Percentiles rank a stretch among this genome's conserved stretches.
These are phyloP conservation scores for Penicillium sp. DNA, from an alignment of 2,329 filamentous ascomycete species.

Conservation along the genomic window DNA sequence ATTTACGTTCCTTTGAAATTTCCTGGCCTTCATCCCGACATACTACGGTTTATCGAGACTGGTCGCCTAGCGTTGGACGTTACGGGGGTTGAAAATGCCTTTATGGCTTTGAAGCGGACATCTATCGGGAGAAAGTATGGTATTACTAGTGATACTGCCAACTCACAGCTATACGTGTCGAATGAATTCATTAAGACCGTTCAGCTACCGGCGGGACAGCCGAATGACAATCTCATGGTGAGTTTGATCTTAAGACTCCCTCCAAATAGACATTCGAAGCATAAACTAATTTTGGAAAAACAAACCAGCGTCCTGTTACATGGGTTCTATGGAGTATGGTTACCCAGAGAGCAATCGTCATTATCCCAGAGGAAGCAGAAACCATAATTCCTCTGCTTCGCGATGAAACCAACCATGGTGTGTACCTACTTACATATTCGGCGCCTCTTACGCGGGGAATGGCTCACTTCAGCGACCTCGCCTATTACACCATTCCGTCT, in stretches of 20 bases:
- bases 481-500: conserved; percentile 51
- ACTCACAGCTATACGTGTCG: conserved; percentile 37
- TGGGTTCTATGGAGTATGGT: conserved; percentile 49
- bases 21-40: conserved; percentile 45
- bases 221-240: conserved; percentile 41
- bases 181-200: conserved; percentile 50
- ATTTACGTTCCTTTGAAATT: conserved; percentile 41
- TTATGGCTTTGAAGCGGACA: neutral
- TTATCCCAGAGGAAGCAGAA: conserved; percentile 63
- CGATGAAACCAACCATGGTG: conserved; percentile 9
- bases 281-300: conserved; percentile 22
- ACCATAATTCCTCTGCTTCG: conserved; percentile 36
- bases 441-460: conserved; percentile 59
- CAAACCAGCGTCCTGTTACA: conserved; percentile 45
- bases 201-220: conserved; percentile 21
- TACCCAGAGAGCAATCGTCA: conserved; percentile 44
- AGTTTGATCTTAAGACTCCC: neutral
- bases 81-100: neutral
- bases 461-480: conserved; percentile 54
- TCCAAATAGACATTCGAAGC: neutral
- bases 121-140: no score
- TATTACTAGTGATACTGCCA: conserved; percentile 19
- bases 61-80: neutral
- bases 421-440: conserved; percentile 55
- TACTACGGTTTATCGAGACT: conserved; percentile 32